Evolutionary conservation across 192 early-diverging fungal species (phyloP).

Genomic region (Coemansia aciculifera): DNA sequence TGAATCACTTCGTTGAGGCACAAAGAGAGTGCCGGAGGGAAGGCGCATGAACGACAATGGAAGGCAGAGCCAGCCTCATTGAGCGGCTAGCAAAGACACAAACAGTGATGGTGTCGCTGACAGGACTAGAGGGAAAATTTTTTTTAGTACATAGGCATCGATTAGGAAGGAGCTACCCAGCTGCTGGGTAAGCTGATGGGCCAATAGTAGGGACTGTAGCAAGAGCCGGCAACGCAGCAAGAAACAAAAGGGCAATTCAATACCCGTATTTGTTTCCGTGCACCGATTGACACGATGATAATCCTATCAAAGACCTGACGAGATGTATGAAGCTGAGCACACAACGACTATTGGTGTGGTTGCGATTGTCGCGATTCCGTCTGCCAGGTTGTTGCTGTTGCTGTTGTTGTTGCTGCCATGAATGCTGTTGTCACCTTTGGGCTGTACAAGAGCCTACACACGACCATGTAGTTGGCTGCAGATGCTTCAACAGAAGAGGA

Average conservation of each 20-base stretch:
- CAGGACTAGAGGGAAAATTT: neutral
- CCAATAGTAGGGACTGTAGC: neutral
- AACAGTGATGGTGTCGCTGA: neutral
- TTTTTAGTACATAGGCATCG: neutral
- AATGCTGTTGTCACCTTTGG: neutral
- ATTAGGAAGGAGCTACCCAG: neutral
- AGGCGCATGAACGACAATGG: neutral
- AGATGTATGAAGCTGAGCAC: neutral
- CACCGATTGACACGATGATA: neutral
- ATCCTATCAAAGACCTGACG: neutral
- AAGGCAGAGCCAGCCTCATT: neutral
- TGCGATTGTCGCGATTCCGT: neutral
- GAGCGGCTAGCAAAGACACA: neutral
- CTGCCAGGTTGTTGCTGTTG: neutral
- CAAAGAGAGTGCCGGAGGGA: neutral
- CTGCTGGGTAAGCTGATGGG: neutral
- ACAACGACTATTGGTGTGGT: neutral
- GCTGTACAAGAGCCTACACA: neutral
- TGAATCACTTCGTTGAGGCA: neutral
- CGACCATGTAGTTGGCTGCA: neutral
- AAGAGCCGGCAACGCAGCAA: neutral
- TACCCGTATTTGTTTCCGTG: neutral
- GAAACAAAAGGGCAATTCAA: neutral
- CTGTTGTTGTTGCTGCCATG: neutral
- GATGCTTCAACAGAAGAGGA: neutral